These are phyloP conservation scores for Nitzschia sp. DNA, from an alignment of 108 stramenopile species.

Conservation along the genomic window DNA sequence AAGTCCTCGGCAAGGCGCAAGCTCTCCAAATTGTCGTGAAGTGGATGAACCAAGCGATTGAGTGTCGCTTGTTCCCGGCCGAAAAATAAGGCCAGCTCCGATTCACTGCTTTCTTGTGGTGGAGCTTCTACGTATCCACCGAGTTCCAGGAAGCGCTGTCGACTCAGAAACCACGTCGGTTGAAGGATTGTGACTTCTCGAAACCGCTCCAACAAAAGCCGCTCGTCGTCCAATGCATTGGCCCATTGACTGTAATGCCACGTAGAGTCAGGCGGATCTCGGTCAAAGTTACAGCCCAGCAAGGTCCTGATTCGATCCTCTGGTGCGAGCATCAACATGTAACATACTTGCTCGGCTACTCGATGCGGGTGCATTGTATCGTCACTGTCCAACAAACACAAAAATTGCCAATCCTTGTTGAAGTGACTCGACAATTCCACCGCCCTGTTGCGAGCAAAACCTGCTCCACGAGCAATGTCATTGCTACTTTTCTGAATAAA, in stretches of 20 bases:
- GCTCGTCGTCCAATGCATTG: slow-evolving; percentile 72
- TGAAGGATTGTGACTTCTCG: slow-evolving; percentile 89
- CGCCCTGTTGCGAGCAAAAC: slow-evolving; percentile 83
- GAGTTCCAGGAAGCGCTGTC: slow-evolving; percentile 52
- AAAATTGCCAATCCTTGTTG: slow-evolving; percentile 41
- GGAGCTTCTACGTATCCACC: slow-evolving; percentile 80
- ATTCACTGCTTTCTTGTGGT: background rate
- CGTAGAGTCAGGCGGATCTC: slow-evolving; percentile 84
- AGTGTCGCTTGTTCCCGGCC: background rate
- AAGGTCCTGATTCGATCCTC: slow-evolving; percentile 46
- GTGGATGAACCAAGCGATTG: slow-evolving; percentile 44
- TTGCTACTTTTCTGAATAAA: slow-evolving; percentile 39
- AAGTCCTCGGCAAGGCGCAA: slow-evolving; percentile 87
- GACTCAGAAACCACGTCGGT: slow-evolving; percentile 85
- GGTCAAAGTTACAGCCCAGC: slow-evolving; percentile 81
- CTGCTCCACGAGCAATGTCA: slow-evolving; percentile 65
- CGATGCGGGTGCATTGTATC: slow-evolving; percentile 79
- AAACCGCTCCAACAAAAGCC: slow-evolving; percentile 77
- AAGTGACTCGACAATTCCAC: slow-evolving; percentile 32
- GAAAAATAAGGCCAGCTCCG: background rate
- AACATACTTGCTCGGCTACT: slow-evolving; percentile 68
- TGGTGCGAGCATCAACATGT: slow-evolving; percentile 38
- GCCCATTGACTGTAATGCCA: slow-evolving; percentile 91
- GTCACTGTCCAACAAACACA: slow-evolving; percentile 82
- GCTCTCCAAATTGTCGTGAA: slow-evolving; percentile 35